phyloP scores from a whole-genome alignment of 495 filamentous ascomycete species.

The Penicillium lividum region DNA sequence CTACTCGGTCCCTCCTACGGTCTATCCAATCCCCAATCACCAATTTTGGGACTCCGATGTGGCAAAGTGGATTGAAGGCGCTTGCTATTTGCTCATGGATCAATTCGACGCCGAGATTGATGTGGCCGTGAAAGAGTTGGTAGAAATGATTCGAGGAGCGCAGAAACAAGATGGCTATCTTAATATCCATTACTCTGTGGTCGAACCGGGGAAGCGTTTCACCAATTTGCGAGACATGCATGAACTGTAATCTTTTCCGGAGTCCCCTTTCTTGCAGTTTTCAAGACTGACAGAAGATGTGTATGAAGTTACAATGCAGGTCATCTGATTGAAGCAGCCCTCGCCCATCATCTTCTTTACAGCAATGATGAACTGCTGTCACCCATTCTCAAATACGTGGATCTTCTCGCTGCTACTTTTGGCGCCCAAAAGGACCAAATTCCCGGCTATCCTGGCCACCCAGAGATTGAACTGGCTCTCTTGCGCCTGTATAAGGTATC shows the following conservation, averaged over 20 bases:
- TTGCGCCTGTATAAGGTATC: constrained; percentile 54
- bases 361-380: constrained; percentile 51
- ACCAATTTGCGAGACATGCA: constrained; percentile 61
- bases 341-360: constrained; percentile 53
- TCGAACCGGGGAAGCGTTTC: constrained; percentile 52
- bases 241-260: constrained; percentile 50
- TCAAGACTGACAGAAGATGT: neutral
- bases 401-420: constrained; percentile 51
- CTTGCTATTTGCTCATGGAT: constrained; percentile 55
- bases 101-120: constrained; percentile 48
- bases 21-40: constrained; percentile 55
- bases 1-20: constrained; percentile 47
- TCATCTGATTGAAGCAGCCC: constrained; percentile 60
- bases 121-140: constrained; percentile 53
- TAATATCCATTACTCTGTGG: constrained; percentile 60
- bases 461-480: constrained; percentile 60
- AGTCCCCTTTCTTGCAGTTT: neutral
- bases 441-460: constrained; percentile 61
- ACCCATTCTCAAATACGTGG: constrained; percentile 55
- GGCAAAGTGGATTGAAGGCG: constrained; percentile 62
- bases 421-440: constrained; percentile 50
- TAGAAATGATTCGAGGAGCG: constrained; percentile 53
- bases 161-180: constrained; percentile 60
- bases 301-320: constrained; percentile 55
- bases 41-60: constrained; percentile 64